Conservation (phyloP, 1,139 yeast species). For the Hyphopichia pseudoburtonii region DNA sequence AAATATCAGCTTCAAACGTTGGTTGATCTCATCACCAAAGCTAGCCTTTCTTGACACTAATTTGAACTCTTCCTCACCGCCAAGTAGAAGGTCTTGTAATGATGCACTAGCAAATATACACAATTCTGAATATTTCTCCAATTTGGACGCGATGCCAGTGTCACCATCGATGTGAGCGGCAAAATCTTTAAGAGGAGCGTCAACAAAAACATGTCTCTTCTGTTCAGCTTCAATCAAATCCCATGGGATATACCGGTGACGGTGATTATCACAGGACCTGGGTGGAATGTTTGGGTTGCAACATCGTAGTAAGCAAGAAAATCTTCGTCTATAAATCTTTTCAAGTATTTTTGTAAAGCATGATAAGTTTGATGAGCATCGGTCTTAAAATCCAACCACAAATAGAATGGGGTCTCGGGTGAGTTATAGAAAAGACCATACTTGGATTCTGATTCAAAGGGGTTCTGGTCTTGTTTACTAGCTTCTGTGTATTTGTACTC, state of each 20-base stretch:
- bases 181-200: conserved; percentile 36
- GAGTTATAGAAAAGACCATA: conserved; percentile 39
- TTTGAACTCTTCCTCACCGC: conserved; percentile 24
- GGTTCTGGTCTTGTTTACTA: too few relatives aligned
- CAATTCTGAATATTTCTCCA: conserved; percentile 22
- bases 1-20: conserved; percentile 18
- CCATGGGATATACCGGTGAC: conserved; percentile 41
- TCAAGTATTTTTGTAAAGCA: conserved; percentile 27
- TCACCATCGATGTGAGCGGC: conserved; percentile 10
- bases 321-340: conserved; percentile 31
- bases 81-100: conserved; percentile 25
- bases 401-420: conserved; percentile 40
- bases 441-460: too few relatives aligned
- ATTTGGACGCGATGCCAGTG: too few relatives aligned
- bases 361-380: conserved; percentile 33
- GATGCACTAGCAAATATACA: conserved; percentile 40
- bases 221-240: conserved; percentile 24
- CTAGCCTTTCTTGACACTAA: conserved; percentile 9
- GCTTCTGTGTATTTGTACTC: conserved; percentile 14
- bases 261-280: conserved; percentile 39
- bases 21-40: conserved; percentile 22
- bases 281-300: conserved; percentile 18
- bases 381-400: conserved; percentile 47
- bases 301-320: conserved; percentile 36
- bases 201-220: conserved; percentile 34